phyloP scores from a whole-genome alignment of 805 yeast species.

The Lachancea waltii region DNA sequence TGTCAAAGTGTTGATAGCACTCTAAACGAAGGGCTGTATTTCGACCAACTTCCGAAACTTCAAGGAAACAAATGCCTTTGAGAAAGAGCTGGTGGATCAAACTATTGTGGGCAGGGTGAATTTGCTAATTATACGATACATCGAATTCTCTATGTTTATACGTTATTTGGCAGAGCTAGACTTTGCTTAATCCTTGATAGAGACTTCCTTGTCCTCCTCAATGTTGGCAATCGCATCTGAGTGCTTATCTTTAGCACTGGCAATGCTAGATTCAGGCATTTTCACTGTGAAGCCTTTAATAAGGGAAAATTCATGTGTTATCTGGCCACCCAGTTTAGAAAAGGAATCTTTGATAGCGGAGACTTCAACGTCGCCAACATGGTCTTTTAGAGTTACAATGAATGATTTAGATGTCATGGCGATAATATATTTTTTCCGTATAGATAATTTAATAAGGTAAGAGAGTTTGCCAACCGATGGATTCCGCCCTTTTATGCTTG shows the following conservation, averaged over 20 bases:
- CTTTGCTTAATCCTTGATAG: slow-evolving; percentile 31
- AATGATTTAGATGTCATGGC: slow-evolving; percentile 19
- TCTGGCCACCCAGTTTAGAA: slow-evolving; percentile 49
- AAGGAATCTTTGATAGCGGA: slow-evolving; percentile 41
- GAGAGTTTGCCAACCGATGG: no score
- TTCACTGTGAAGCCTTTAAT: slow-evolving; percentile 62
- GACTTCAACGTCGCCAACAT: slow-evolving; percentile 37
- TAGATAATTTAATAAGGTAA: no score
- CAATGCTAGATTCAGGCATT: slow-evolving; percentile 47
- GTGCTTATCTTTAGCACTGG: slow-evolving; percentile 38
- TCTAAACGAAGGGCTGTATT: no score
- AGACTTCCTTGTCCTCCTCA: slow-evolving; percentile 66
- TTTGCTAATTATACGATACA: no score
- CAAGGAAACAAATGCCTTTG: no score
- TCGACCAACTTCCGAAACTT: no score
- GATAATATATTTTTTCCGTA: background rate
- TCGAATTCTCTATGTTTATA: no score
- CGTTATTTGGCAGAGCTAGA: no score
- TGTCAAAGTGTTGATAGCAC: slow-evolving; percentile 1
- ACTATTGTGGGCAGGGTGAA: no score
- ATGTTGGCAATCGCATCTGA: slow-evolving; percentile 46
- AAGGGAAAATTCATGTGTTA: slow-evolving; percentile 53
- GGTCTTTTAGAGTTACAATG: slow-evolving; percentile 41
- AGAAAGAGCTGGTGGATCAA: background rate
- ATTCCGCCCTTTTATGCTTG: background rate